Conservation (phyloP, 768 basidiomycete species). For the Suillus cothurnatus region DNA sequence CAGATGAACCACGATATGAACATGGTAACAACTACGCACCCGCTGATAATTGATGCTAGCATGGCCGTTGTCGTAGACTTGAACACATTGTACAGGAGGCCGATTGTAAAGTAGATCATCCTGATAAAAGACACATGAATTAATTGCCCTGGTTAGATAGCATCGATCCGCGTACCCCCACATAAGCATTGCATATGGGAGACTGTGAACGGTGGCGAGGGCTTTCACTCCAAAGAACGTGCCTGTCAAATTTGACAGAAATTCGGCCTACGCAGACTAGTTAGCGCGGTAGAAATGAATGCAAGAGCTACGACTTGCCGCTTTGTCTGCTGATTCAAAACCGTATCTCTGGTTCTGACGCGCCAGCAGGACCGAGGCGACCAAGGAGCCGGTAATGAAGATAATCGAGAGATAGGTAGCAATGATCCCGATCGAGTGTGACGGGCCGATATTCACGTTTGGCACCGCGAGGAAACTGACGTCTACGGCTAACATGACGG, state of each 20-base stretch:
- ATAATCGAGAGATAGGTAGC: conserved; percentile 42
- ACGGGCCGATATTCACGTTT: conserved; percentile 29
- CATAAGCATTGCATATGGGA: conserved; percentile 36
- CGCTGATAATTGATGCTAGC: conserved; percentile 17
- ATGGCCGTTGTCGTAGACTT: conserved; percentile 14
- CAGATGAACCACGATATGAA: conserved; percentile 23
- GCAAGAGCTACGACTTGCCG: conserved; percentile 25
- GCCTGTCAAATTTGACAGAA: conserved; percentile 21
- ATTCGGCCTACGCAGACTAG: conserved; percentile 22
- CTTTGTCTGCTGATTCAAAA: conserved; percentile 25
- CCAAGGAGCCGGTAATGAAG: conserved; percentile 36
- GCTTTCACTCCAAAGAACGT: conserved; percentile 25
- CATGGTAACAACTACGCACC: conserved; percentile 18
- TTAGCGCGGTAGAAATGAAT: neutral
- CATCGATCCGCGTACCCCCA: conserved; percentile 25
- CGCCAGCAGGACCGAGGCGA: conserved; percentile 37
- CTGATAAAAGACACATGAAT: conserved; percentile 15
- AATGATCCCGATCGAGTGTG: conserved; percentile 26
- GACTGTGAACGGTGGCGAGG: conserved; percentile 34
- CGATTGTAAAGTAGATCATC: conserved; percentile 28
- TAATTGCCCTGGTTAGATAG: neutral
- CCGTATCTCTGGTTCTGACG: conserved; percentile 37
- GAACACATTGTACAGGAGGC: conserved; percentile 29
- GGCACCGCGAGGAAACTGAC: conserved; percentile 58
- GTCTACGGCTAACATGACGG: conserved; percentile 54